phyloP scores from a whole-genome alignment of 1,139 yeast genomes.

The Geotrichum carabidarum region DNA sequence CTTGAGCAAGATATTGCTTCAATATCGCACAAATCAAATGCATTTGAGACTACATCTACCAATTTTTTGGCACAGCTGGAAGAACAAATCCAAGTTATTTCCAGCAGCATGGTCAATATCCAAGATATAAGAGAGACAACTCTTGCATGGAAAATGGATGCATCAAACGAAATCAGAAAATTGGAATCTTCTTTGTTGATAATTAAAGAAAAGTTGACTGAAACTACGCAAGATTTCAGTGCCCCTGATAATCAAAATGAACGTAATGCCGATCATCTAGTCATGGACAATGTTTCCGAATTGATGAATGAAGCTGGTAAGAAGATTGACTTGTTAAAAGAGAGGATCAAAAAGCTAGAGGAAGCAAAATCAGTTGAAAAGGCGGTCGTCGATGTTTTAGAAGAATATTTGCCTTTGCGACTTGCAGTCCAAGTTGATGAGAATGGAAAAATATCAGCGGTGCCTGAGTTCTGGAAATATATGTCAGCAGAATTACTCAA shows the following conservation, averaged over 20 bases:
- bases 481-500: constrained; percentile 8
- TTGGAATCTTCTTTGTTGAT: not conserved
- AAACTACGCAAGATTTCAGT: too few relatives aligned
- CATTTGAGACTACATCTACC: not conserved
- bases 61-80: constrained; percentile 1
- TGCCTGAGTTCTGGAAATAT: constrained; percentile 20
- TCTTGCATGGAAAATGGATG: not conserved
- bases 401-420: constrained; percentile 15
- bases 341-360: constrained; percentile 11
- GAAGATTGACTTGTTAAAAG: constrained; percentile 11
- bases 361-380: constrained; percentile 11
- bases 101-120: not conserved
- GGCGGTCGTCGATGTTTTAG: constrained; percentile 8
- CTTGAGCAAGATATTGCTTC: constrained; percentile 12
- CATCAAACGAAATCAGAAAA: not conserved
- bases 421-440: constrained; percentile 11
- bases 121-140: constrained; percentile 5
- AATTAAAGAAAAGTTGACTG: not conserved
- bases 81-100: constrained; percentile 5
- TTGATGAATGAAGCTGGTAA: constrained; percentile 5
- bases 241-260: constrained; percentile 1
- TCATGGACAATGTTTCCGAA: constrained; percentile 2
- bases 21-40: constrained; percentile 3
- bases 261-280: not conserved
- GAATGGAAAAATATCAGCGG: constrained; percentile 14